Base-by-base conservation (phyloP, 495 filamentous ascomycete species). In the Melanomma pulvis-pyrius region DNA sequence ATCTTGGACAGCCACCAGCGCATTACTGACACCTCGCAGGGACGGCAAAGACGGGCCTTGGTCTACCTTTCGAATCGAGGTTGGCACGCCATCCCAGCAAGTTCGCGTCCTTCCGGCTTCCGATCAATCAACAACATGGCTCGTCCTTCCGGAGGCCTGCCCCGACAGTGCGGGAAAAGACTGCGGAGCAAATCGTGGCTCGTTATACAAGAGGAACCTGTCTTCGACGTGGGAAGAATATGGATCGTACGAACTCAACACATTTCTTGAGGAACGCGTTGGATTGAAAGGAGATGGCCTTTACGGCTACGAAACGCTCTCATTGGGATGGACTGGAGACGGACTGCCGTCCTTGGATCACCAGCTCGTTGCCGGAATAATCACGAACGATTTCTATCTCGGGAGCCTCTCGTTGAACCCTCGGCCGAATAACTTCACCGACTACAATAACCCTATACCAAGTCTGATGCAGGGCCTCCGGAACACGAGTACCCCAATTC, bases 151-250 rank as follows among this genome's bases (percentile, higher is more conserved):
- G 17, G 71, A 78, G 47, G 80, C 76, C 21, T 84, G 82, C 61
- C 67, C 71, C 13, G 19, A 30, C 24, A 13, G 26, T 15, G 39
- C 26, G 25, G 70, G 74, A 2, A 28, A 66, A 3, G 70, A 76
- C 29, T 87, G 85, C 67, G 70, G 72, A 0, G 71, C 77, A 8
- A 73, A 75, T 9, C 74, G 84, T 56, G 85, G 85, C 5, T 71
- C 67, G 1, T 50, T 80, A 12, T 86, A 82, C 74, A 78, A 82
- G 56, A 56, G 71, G n/a, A 83, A 79, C 32, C 29, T 61, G 8
- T 86, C 83, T 1, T 78, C 77, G 1, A 85, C 75, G 2, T 87
- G 82, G 80, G 51, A 74, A 2, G 68, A 79, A 12, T 71, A 63
- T 26, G 75, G 74, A 7, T 34, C 60, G 8, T 78, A 69, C 59